Conservation (phyloP, 2,329 filamentous ascomycete species). For the Aureobasidium sp. region DNA sequence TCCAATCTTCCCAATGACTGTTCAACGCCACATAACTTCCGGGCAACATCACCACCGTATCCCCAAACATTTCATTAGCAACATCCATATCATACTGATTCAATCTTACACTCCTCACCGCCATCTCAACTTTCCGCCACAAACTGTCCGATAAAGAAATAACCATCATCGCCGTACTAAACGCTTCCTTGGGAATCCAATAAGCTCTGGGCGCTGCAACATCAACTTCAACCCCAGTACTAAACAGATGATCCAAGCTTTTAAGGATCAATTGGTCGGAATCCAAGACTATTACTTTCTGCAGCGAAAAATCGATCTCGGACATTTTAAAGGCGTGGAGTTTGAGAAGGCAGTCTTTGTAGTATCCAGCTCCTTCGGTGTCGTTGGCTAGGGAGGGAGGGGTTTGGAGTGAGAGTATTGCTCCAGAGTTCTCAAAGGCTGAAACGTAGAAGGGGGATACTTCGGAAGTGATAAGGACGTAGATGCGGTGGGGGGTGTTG, state of each 20-base stretch:
- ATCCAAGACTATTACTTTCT: slow-evolving; percentile 20
- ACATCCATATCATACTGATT: slow-evolving; percentile 25
- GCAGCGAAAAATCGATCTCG: slow-evolving; percentile 16
- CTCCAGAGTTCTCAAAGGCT: slow-evolving; percentile 14
- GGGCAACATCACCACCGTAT: slow-evolving; percentile 21
- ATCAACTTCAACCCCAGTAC: slow-evolving; percentile 15
- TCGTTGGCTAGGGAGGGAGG: slow-evolving; percentile 15
- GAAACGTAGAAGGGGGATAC: slow-evolving; percentile 17
- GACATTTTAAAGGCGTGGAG: slow-evolving; percentile 24
- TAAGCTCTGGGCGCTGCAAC: slow-evolving; percentile 24
- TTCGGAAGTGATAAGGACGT: slow-evolving; percentile 18
- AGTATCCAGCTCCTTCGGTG: slow-evolving; percentile 15
- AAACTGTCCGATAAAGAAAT: slow-evolving; percentile 20
- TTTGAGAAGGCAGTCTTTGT: slow-evolving; percentile 22
- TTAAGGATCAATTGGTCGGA: slow-evolving; percentile 23
- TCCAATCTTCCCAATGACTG: slow-evolving; percentile 26
- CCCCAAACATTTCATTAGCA: slow-evolving; percentile 21
- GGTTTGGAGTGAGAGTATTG: slow-evolving; percentile 16
- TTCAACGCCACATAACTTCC: slow-evolving; percentile 22
- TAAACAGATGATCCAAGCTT: slow-evolving; percentile 23
- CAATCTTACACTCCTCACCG: slow-evolving; percentile 14
- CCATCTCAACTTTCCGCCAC: slow-evolving; percentile 19
- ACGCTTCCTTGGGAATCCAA: slow-evolving; percentile 21
- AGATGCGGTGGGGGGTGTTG: slow-evolving; percentile 17
- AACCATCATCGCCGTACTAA: slow-evolving; percentile 23